Base-by-base conservation (phyloP, 2,329 filamentous ascomycete species). In the Ustilaginoidea virens region DNA sequence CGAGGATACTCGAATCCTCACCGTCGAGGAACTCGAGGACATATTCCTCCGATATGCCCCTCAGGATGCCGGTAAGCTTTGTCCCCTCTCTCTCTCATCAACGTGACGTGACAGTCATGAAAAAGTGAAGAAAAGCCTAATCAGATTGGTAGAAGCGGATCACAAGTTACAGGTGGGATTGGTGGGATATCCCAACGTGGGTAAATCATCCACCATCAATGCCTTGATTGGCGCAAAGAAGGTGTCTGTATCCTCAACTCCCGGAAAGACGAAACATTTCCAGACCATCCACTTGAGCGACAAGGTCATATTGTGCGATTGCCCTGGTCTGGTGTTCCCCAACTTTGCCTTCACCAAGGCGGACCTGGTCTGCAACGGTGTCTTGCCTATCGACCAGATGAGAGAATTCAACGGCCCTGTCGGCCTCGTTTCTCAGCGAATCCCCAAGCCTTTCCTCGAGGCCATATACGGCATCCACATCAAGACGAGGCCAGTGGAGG, bases 171-270 rank as follows among this genome's bases (percentile, higher is more conserved):
- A 83, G 39, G 90, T 98, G 41, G 90, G 90, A 43, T 65, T 98
- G 13, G 90, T 98, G 21, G 90, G 90, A 34, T 98, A 98, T 56
- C 90, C 90, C 46, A 98, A 98, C 59, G 90, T 98, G 38, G 90
- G 90, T 58, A 98, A 98, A 60, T 98, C 92, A 1, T 94, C 86
- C 27, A 98, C 90, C 11, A 98, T 98, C 66, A 98, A 98, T 60
- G 87, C 90, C 23, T 69, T 98, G n/a, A 86, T 96, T 33, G 92
- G 92, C 28, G 77, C 90, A 31, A 98, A 96, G 62, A 98, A 96
- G 59, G 90, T 98, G 5, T 96, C 87, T 0, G 92, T 98, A 22
- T 98, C 90, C 11, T 79, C 87, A 10, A 98, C 90, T 1, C 90
- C 90, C 4, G 90, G 90, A 51, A 98, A 98, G 61, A 98, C 90